phyloP scores from a whole-genome alignment of 179 eudicot species.

The Spinacia oleracea region DNA sequence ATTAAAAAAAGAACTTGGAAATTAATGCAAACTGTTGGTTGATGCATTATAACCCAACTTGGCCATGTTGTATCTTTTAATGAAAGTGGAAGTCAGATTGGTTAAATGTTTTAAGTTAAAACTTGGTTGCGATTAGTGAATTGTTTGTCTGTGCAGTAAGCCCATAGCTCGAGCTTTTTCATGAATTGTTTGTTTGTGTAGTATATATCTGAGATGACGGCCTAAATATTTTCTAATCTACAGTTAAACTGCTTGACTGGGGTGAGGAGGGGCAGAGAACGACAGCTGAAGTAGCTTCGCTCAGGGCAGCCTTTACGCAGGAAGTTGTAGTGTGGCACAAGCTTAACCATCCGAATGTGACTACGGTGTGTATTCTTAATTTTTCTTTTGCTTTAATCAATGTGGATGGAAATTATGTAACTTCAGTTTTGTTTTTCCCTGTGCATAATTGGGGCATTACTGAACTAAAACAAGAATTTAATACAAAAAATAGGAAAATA shows the following conservation, averaged over 20 bases:
- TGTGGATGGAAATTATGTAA: background rate
- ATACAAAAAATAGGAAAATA: background rate
- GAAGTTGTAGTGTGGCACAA: slow-evolving; percentile 99
- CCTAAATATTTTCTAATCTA: slow-evolving; percentile 14
- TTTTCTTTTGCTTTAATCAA: background rate
- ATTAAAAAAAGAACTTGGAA: slow-evolving; percentile 29
- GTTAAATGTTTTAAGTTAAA: background rate
- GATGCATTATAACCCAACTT: slow-evolving; percentile 31
- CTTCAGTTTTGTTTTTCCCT: background rate
- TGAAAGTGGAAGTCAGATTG: slow-evolving; percentile 12
- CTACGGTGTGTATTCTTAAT: slow-evolving; percentile 56
- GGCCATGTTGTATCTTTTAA: slow-evolving; percentile 26
- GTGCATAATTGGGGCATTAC: background rate
- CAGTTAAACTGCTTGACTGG: slow-evolving; percentile 97
- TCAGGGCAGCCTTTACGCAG: slow-evolving; percentile 90
- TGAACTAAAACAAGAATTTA: background rate
- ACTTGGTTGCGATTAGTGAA: background rate
- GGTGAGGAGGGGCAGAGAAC: slow-evolving; percentile 98
- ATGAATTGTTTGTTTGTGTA: background rate
- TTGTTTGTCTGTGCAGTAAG: background rate
- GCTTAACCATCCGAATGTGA: slow-evolving; percentile 97
- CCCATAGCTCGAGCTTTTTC: background rate
- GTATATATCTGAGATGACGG: slow-evolving; percentile 12
- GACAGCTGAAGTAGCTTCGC: slow-evolving; percentile 76
- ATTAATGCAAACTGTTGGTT: slow-evolving; percentile 38